These are phyloP conservation scores for Tardiomyces blankii DNA, from an alignment of 1,139 yeast species.

Conservation along the genomic window DNA sequence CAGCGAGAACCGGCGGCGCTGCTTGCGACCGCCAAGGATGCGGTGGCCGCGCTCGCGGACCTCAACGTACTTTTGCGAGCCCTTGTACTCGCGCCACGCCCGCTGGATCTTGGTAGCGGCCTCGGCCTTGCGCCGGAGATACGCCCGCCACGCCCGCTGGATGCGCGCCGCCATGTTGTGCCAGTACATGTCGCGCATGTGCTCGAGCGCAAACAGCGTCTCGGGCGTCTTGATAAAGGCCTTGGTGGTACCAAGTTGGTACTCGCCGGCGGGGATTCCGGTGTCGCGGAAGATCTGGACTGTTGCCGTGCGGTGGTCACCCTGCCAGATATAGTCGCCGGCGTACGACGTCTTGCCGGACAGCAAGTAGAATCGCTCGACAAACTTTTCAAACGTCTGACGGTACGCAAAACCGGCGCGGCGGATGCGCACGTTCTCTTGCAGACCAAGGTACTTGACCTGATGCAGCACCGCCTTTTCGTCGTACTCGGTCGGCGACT, in stretches of 20 bases:
- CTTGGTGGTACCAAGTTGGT: slow-evolving; percentile 88
- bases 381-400: slow-evolving; percentile 93
- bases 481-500: slow-evolving; percentile 85
- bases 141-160: slow-evolving; percentile 93
- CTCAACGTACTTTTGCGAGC: slow-evolving; percentile 39
- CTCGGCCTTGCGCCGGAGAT: slow-evolving; percentile 68
- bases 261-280: slow-evolving; percentile 69
- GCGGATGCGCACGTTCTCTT: slow-evolving; percentile 93
- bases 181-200: slow-evolving; percentile 96
- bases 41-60: slow-evolving; percentile 75
- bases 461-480: slow-evolving; percentile 88
- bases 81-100: slow-evolving; percentile 71
- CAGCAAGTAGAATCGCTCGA: slow-evolving; percentile 85
- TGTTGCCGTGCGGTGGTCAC: slow-evolving; percentile 77
- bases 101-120: slow-evolving; percentile 80
- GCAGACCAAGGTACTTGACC: slow-evolving; percentile 88
- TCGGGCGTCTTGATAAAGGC: slow-evolving; percentile 97
- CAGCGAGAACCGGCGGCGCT: slow-evolving; percentile 81
- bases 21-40: slow-evolving; percentile 63
- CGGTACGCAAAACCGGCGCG: slow-evolving; percentile 99
- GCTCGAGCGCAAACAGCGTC: slow-evolving; percentile 89
- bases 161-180: slow-evolving; percentile 96
- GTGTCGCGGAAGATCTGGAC: slow-evolving; percentile 69
- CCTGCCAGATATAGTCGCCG: slow-evolving; percentile 94
- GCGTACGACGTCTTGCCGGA: slow-evolving; percentile 93